Conservation (phyloP, 768 basidiomycete species). For the Suillus variegatus region DNA sequence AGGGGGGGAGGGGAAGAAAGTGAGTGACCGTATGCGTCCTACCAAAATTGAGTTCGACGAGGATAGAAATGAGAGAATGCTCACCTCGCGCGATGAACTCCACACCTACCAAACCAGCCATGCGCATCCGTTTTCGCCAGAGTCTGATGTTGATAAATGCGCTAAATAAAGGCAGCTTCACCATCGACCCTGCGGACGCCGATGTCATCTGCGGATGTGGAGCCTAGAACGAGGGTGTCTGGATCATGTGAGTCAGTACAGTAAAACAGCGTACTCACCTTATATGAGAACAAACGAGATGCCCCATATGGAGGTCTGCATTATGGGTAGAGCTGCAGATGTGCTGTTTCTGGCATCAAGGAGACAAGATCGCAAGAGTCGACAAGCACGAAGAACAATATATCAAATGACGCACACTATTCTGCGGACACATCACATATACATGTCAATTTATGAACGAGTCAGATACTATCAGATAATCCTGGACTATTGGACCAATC, state of each 20-base stretch:
- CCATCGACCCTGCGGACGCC: conserved; percentile 50
- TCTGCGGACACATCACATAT: conserved; percentile 38
- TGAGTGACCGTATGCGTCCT: conserved; percentile 32
- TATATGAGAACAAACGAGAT: conserved; percentile 1
- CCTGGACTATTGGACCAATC: conserved; percentile 14
- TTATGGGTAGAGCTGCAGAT: too few species aligned
- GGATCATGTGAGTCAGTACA: conserved; percentile 28
- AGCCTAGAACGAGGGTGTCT: conserved; percentile 47
- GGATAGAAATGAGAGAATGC: not conserved
- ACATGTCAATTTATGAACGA: not conserved
- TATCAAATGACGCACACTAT: too few species aligned
- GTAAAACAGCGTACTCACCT: conserved; percentile 9
- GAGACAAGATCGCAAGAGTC: too few species aligned
- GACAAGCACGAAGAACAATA: too few species aligned
- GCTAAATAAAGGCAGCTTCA: conserved; percentile 50
- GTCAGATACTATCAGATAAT: conserved; percentile 9
- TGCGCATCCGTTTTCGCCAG: conserved; percentile 74
- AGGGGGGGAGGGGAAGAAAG: conserved; percentile 20
- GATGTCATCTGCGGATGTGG: conserved; percentile 54
- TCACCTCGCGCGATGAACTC: conserved; percentile 68
- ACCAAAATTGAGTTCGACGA: not conserved
- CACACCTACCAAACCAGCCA: conserved; percentile 50
- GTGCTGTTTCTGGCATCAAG: too few species aligned
- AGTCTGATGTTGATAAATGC: conserved; percentile 27
- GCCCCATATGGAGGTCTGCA: too few species aligned